phyloP scores from a whole-genome alignment of 116 monocot genomes.

The Iris pallida region DNA sequence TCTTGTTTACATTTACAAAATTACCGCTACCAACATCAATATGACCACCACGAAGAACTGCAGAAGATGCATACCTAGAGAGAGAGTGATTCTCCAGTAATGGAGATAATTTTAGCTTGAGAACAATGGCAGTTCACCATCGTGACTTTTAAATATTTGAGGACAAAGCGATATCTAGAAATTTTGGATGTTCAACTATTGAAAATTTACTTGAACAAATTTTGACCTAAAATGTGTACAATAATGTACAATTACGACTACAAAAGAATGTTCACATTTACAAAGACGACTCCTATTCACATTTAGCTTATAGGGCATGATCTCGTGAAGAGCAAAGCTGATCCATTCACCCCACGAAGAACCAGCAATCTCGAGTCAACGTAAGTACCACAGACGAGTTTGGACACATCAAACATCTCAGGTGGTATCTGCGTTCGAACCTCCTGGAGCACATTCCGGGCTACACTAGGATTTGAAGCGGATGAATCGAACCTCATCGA shows the following conservation, averaged over 20 bases:
- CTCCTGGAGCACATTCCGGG: conserved; percentile 45
- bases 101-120: too few species aligned
- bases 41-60: too few species aligned
- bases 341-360: conserved; percentile 73
- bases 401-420: conserved; percentile 83
- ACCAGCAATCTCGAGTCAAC: conserved; percentile 77
- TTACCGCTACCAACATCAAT: too few species aligned
- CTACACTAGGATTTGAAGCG: conserved; percentile 12
- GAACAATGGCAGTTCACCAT: too few species aligned
- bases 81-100: too few species aligned
- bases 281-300: neutral
- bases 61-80: too few species aligned
- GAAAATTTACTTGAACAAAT: too few species aligned
- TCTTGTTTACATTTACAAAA: too few species aligned
- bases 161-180: too few species aligned
- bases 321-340: conserved; percentile 73
- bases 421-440: conserved; percentile 78
- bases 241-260: neutral
- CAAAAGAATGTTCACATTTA: neutral
- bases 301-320: conserved; percentile 20
- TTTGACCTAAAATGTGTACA: too few species aligned
- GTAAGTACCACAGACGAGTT: conserved; percentile 81
- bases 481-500: conserved; percentile 42
- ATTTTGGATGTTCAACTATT: too few species aligned
- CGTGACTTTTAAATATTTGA: too few species aligned